Base-by-base conservation (phyloP, 2,329 filamentous ascomycete genomes). In the Polytolypa hystricis region DNA sequence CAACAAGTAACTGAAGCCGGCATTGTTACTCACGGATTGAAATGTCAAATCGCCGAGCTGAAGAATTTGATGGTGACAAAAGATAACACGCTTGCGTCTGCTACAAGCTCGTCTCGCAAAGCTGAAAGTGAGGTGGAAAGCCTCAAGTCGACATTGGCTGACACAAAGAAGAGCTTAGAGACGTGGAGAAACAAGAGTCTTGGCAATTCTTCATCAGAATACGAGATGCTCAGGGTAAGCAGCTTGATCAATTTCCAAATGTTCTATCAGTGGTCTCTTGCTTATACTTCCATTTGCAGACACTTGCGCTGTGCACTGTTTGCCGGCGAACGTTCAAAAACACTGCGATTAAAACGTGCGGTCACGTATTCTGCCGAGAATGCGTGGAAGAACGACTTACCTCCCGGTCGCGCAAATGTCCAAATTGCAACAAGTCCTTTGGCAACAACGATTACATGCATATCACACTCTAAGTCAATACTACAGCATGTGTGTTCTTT, bases 261-360 rank as follows among this genome's bases (percentile, higher is more conserved):
- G 6, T 19, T n/a, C n/a, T n/a, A n/a, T n/a, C n/a, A n/a, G n/a
- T n/a, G n/a, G n/a, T n/a, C n/a, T n/a, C n/a, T n/a, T n/a, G n/a
- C 40, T 27, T 16, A 26, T 17, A n/a, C 26, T 40, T 40, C 38
- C 27, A 33, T 30, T 29, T 27, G 2, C 51, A 84, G 79, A 71
- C 72, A 52, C 73, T 91, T 60, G 81, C 84, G 20, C 76, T 93
- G 35, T 98, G 91, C 66, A 84, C 85, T 8, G 84, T 96, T 34
- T 98, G 93, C 65, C 84, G 85, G 48, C 81, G 77, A 52, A 84
- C 89, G 48, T 87, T 95, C 66, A 96, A 96, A 62, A 85, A 96
- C 54, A 93, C 87, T 1, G 81, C 81, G 7, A 73, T 98, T 57
- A 93, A 91, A 64, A 86, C 84, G 1, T 98, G 91, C 58, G 91